Evolutionary conservation across 768 basidiomycete species (phyloP).

Genomic region (Zangia roseola): DNA sequence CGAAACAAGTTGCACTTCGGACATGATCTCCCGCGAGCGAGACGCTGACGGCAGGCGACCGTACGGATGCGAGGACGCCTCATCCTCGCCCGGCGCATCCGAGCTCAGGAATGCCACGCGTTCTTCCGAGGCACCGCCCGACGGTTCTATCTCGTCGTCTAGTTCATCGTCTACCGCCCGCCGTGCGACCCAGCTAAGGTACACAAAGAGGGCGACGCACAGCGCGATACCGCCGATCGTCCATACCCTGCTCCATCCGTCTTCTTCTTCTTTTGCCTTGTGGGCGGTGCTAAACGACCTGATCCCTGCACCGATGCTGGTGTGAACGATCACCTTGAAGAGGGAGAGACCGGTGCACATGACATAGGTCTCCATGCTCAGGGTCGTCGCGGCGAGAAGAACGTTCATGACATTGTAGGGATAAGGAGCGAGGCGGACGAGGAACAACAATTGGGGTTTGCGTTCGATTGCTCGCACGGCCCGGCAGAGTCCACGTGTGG

Average conservation of each 20-base stretch:
- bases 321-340: conserved; percentile 90
- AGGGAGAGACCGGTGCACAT: conserved; percentile 79
- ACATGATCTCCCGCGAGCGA: conserved; percentile 38
- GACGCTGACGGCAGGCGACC: conserved; percentile 18
- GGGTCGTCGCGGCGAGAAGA: conserved; percentile 80
- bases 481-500: conserved; percentile 68
- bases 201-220: conserved; percentile 73
- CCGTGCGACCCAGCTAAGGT: conserved; percentile 79
- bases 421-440: conserved; percentile 90
- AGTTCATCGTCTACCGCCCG: conserved; percentile 59
- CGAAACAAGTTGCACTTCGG: conserved; percentile 43
- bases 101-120: conserved; percentile 51
- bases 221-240: conserved; percentile 68
- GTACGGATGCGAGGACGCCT: conserved; percentile 16
- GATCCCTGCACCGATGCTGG: conserved; percentile 81
- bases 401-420: conserved; percentile 96
- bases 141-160: conserved; percentile 39
- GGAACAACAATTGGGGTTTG: conserved; percentile 83
- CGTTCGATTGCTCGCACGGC: conserved; percentile 87
- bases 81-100: conserved; percentile 25
- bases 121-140: conserved; percentile 43
- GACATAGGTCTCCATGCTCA: conserved; percentile 77
- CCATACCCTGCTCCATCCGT: conserved; percentile 54
- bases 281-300: conserved; percentile 62
- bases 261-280: conserved; percentile 41